Base-by-base conservation (phyloP, 2,329 filamentous ascomycete genomes). In the Verticillium albo-atrum region DNA sequence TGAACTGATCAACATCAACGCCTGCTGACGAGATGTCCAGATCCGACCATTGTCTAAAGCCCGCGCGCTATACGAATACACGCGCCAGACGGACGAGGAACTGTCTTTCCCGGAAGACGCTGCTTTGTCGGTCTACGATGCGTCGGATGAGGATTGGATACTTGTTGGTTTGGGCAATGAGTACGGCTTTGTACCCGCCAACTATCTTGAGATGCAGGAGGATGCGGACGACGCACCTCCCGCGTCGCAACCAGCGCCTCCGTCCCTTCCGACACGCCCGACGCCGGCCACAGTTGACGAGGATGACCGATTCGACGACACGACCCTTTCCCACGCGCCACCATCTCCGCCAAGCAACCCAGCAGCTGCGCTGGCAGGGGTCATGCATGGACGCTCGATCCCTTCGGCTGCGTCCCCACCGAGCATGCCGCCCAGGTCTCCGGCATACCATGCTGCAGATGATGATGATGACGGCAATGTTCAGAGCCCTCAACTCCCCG, bases 11-110 rank as follows among this genome's bases (percentile, higher is more conserved):
- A 23, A 7, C 42, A 10, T 9, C n/a, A 10, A 50, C 20, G 10
- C 42, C n/a, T 10, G 42, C 42, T 50, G 20, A 50, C 42, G 5
- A 10, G 4, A 4, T 57, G 15, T 25, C 37, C 58, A 89, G 82
- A 84, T 86, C 60, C 75, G 79, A 71, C 85, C 88, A 25, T 72
- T 81, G 63, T 65, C 56, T 15, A 82, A 88, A 66, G 95, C 94
- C 55, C 92, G 89, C 73, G 91, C 95, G n/a, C 84, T 98, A n/a
- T 99, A 94, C 79, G 95, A 99, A 74, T 99, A 99, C 74, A 91
- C 91, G 56, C 87, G 94, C 68, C 95, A 99, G 77, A 99, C 95
- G 26, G 95, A 99, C 71, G 95, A 99, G 75, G 95, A 99, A 76
- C 82, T 99, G 10, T 98, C 94, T 26, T 98, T 99, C 72, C 85